Percentiles rank a stretch among this genome's conserved stretches.
These are phyloP conservation scores for Sporobolomyces roseus DNA, from an alignment of 768 basidiomycete species.

Conservation along the genomic window DNA sequence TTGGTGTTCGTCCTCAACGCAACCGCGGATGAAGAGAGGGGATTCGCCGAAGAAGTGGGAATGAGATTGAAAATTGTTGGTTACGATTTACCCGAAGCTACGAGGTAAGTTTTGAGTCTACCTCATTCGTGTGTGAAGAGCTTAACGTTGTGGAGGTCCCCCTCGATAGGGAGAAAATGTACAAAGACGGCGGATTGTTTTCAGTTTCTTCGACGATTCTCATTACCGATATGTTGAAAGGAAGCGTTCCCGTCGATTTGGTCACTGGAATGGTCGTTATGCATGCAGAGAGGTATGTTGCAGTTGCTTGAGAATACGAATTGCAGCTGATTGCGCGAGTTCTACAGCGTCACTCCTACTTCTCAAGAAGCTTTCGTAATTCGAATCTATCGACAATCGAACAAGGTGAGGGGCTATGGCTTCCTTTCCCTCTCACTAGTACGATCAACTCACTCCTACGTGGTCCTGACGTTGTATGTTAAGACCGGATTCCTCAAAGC, in stretches of 20 bases:
- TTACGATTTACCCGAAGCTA: slow-evolving; percentile 64
- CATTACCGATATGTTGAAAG: slow-evolving; percentile 87
- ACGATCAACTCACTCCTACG: no score
- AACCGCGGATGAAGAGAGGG: slow-evolving; percentile 73
- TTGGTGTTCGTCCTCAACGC: slow-evolving; percentile 82
- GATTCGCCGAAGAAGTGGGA: slow-evolving; percentile 85
- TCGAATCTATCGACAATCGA: slow-evolving; percentile 82
- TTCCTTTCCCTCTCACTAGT: no score
- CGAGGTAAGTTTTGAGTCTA: slow-evolving; percentile 66
- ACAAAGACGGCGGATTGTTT: slow-evolving; percentile 80
- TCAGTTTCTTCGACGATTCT: slow-evolving; percentile 91
- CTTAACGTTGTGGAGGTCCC: not conserved
- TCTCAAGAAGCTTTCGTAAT: slow-evolving; percentile 90
- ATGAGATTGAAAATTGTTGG: slow-evolving; percentile 76
- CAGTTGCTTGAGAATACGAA: not conserved
- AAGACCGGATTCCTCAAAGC: slow-evolving; percentile 86
- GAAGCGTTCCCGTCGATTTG: slow-evolving; percentile 74
- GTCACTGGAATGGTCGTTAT: slow-evolving; percentile 86
- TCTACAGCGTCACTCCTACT: slow-evolving; percentile 69
- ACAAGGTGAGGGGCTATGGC: slow-evolving; percentile 54
- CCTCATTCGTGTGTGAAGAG: not conserved
- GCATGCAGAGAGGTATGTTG: slow-evolving; percentile 77
- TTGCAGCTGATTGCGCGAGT: no score
- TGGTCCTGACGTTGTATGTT: not conserved
- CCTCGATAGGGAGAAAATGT: slow-evolving; percentile 52